Evolutionary conservation across 345 rosid genomes (phyloP).

Genomic region (Hibiscus mutabilis): DNA sequence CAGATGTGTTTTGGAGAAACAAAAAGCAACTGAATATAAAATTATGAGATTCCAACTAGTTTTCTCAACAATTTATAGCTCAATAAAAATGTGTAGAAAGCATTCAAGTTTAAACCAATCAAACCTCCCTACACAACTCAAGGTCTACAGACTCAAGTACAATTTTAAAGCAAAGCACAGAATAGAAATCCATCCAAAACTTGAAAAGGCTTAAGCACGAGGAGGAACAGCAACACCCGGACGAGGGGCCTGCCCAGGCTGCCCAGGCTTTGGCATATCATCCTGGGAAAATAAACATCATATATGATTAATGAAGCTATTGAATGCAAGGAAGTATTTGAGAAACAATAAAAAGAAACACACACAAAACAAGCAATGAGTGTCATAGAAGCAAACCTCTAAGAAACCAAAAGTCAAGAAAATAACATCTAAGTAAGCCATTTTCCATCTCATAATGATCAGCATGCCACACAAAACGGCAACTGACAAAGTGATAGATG

Average conservation of each 20-base stretch:
- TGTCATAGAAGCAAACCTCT: not conserved
- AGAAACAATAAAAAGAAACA: not conserved
- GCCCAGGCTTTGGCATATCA: slow-evolving; percentile 49
- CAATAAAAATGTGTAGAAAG: not conserved
- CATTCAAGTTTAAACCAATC: not conserved
- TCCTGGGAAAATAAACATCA: slow-evolving; percentile 28
- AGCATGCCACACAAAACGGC: not conserved
- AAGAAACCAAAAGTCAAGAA: not conserved
- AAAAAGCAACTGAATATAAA: too few species aligned
- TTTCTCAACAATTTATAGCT: not conserved
- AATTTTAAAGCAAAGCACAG: slow-evolving; percentile 15
- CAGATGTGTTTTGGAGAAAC: not conserved
- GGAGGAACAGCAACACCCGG: slow-evolving; percentile 42
- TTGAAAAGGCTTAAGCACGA: slow-evolving; percentile 25
- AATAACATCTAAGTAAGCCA: not conserved
- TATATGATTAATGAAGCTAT: not conserved
- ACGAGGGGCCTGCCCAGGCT: slow-evolving; percentile 60
- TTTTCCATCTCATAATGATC: slow-evolving; percentile 6
- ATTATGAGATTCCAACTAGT: not conserved
- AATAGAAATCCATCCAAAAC: not conserved
- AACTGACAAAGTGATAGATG: slow-evolving; percentile 6
- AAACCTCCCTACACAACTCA: slow-evolving; percentile 14
- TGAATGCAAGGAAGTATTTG: not conserved
- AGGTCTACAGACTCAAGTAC: not conserved
- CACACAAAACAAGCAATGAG: not conserved